phyloP scores from a whole-genome alignment of 345 rosid species.

The Eutrema heterophyllum region DNA sequence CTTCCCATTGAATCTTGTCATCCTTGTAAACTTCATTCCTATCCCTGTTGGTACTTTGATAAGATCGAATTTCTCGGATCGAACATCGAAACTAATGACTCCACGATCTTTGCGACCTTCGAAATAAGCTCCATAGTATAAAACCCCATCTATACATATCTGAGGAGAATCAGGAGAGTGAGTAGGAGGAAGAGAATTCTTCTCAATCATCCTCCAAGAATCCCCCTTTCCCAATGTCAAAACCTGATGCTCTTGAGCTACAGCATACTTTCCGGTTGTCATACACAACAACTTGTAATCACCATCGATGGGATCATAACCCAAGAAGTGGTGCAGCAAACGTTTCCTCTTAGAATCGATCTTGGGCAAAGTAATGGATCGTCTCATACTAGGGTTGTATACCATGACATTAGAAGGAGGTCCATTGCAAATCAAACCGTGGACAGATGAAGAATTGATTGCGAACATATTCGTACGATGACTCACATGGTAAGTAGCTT shows the following conservation, averaged over 20 bases:
- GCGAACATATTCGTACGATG: too few relatives aligned
- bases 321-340: background rate
- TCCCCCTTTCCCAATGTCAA: background rate
- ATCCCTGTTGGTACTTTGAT: background rate
- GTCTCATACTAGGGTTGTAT: background rate
- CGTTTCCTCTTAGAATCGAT: background rate
- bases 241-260: background rate
- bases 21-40: background rate
- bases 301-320: background rate
- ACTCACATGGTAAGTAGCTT: background rate
- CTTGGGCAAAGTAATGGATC: background rate
- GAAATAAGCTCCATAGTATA: too few relatives aligned
- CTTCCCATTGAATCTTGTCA: constrained; percentile 6
- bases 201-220: background rate
- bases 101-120: too few relatives aligned
- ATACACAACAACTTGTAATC: constrained; percentile 3
- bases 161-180: too few relatives aligned
- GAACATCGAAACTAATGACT: too few relatives aligned
- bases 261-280: background rate
- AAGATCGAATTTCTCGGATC: background rate
- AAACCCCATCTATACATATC: too few relatives aligned
- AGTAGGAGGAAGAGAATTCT: too few relatives aligned
- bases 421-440: background rate
- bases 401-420: background rate
- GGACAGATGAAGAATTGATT: too few relatives aligned